Base-by-base conservation (phyloP, 2,329 filamentous ascomycete genomes). In the Nemania abortiva region DNA sequence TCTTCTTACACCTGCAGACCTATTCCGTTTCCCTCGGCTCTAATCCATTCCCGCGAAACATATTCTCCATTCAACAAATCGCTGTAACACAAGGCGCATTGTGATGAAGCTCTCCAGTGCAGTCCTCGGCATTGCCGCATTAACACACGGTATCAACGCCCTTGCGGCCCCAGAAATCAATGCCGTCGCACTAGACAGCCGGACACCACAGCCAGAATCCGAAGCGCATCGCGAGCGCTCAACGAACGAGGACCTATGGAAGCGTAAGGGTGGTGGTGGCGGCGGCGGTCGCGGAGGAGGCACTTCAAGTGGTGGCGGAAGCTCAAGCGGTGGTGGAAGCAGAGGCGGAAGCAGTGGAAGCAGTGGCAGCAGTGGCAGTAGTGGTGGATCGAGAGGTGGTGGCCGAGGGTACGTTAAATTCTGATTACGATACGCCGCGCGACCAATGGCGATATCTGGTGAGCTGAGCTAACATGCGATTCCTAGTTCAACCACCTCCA, bases 231-330 rank as follows among this genome's bases (percentile, higher is more conserved):
- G 47, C 31, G 66, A 74, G 49, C 66, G 59, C 39, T 57, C 56
- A 83, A 66, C 62, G 53, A 74, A 71, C 62, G 78, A 85, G 62
- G 83, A 88, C 37, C 78, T 90, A 24, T 89, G 83, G 81, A 90
- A 89, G 82, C 84, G 89, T 71, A 87, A 87, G 74, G 88, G 88
- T 42, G 88, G 89, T 56, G 88, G 88, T 6, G 87, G 86, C 9
- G 80, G 85, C 11, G 86, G 87, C 29, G 73, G 77, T 66, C 73
- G 77, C 72, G 82, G 81, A 39, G 79, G 82, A 42, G 75, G 79
- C 52, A 72, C 79, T 45, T 68, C 66, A 18, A 56, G 67, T 27
- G 64, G 72, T 47, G 53, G 65, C 39, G n/a, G n/a, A n/a, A n/a
- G n/a, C n/a, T 55, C 68, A 13, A 57, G 63, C 13, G 37, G 56